A percentile compares a stretch with the other conserved stretches of the same genome.
These are phyloP conservation scores for Alternaria rosae DNA, from an alignment of 2,329 filamentous ascomycete genomes.

Conservation along the genomic window DNA sequence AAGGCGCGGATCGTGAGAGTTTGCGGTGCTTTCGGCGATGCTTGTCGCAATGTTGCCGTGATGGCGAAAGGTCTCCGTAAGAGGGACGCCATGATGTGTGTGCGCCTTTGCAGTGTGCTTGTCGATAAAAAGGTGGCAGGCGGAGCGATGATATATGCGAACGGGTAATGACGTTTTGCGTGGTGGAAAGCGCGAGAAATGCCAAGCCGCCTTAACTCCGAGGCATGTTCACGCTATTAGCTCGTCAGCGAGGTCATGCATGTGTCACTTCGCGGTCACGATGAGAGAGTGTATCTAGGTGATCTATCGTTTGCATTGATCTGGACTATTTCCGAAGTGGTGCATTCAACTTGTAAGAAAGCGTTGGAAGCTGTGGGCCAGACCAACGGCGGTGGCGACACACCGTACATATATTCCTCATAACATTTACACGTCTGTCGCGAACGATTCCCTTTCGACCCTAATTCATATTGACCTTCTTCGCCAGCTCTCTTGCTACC, in stretches of 20 bases:
- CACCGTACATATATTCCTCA: background rate
- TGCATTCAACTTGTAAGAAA: background rate
- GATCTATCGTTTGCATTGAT: background rate
- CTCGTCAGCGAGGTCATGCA: background rate
- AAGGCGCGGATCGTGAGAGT: conserved; percentile 64
- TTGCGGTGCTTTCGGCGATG: conserved; percentile 56
- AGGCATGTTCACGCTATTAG: background rate
- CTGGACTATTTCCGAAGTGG: background rate
- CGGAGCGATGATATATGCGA: conserved; percentile 14
- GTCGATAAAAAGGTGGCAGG: background rate
- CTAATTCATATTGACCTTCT: background rate
- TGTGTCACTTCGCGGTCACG: background rate
- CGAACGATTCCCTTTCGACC: background rate
- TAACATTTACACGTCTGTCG: background rate
- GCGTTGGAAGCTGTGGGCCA: background rate
- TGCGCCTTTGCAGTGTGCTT: conserved; percentile 8
- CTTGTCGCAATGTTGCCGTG: conserved; percentile 64
- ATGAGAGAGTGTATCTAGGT: background rate
- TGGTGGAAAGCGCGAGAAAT: conserved; percentile 32
- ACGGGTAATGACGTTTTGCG: conserved; percentile 21
- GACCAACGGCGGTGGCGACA: background rate
- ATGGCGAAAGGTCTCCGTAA: conserved; percentile 71
- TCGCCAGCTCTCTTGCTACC: background rate
- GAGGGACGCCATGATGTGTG: conserved; percentile 66
- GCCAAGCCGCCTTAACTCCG: conserved; percentile 23